Base-by-base conservation (phyloP, 2,329 filamentous ascomycete species). In the Teratosphaeria nubilosa region DNA sequence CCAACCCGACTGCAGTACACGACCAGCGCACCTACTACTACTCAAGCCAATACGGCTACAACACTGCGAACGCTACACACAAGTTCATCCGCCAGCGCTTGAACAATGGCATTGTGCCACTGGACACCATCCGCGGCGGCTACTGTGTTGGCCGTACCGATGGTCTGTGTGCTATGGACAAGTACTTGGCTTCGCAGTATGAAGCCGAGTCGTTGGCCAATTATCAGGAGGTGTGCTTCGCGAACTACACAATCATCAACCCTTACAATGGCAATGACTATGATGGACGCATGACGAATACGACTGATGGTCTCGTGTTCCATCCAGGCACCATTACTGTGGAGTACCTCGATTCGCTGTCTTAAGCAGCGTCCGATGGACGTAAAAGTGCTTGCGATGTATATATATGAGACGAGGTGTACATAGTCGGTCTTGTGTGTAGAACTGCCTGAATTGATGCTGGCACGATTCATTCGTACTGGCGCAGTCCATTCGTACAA, bases 11-110 rank as follows among this genome's bases (percentile, higher is more conserved):
- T 4, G 67, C 74, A 0, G 73, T 75, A 2, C 72, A 74, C 34
- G 60, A 69, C 1, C 64, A 77, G 45, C 69, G 73, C 25, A 74
- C 74, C 0, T 64, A 71, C 16, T 80, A 80, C 67, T 72, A 71
- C 48, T 72, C 74, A 0, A 66, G 62, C 0, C 74, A 78, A 57
- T 78, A 79, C 59, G 77, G 77, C 51, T 80, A 79, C 65, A 64
- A 73, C 25, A 61, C 78, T 10, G 62, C 64, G 24, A 67, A 68
- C 27, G 71, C 71, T 1, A 68, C 74, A 7, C 58, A 78, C 70
- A 80, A 80, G 59, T 80, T 80, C 61, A 62, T 80, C 53, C 74
- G 78, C 20, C 76, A 79, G 74, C 72, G 78, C 14, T 65, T 80
- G 48, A 80, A 80, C 66, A 75, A 77, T 59, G 78, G 76, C 25